Percentiles rank a stretch among this genome's conserved stretches.
phyloP scores from a whole-genome alignment of 306 rosid genomes.

The Citrullus amarus region DNA sequence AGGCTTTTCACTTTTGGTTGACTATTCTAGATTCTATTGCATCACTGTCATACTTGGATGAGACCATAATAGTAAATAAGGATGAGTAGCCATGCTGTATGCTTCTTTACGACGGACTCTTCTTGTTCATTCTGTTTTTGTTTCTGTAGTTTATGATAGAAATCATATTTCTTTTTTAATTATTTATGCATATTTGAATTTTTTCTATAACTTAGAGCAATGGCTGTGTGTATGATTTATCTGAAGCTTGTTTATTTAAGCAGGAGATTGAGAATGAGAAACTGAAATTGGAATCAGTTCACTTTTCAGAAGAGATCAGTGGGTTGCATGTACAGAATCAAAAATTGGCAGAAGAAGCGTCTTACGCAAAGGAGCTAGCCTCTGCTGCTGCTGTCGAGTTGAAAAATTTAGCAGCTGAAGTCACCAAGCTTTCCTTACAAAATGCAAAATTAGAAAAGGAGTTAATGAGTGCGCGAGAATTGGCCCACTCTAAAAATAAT shows the following conservation, averaged over 20 bases:
- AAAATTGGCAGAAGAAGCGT: slow-evolving; percentile 95
- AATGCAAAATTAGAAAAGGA: slow-evolving; percentile 84
- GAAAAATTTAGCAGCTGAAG: slow-evolving; percentile 96
- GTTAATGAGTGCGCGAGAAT: slow-evolving; percentile 58
- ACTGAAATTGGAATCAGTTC: slow-evolving; percentile 75
- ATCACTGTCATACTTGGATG: not conserved
- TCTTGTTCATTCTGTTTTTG: not conserved
- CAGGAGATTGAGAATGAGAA: slow-evolving; percentile 94
- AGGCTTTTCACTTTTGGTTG: slow-evolving; percentile 6
- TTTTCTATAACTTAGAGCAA: not conserved
- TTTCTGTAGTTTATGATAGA: not conserved
- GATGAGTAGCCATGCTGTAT: not conserved
- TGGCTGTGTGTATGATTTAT: slow-evolving; percentile 8
- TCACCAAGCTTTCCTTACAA: slow-evolving; percentile 83
- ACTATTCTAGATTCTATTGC: not conserved
- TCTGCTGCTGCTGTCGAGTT: slow-evolving; percentile 98
- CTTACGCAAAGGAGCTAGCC: slow-evolving; percentile 93
- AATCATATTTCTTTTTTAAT: not conserved
- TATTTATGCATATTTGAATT: not conserved
- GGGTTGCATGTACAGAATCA: slow-evolving; percentile 90
- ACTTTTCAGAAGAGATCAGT: slow-evolving; percentile 82
- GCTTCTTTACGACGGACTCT: not conserved
- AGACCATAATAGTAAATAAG: not conserved
- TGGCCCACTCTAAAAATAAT: slow-evolving; percentile 48
- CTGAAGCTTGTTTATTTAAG: slow-evolving; percentile 7